Percentiles rank a stretch among this genome's conserved stretches.
Evolutionary conservation across 805 yeast species (phyloP).

Genomic region (Lipomyces yamanashiensis): DNA sequence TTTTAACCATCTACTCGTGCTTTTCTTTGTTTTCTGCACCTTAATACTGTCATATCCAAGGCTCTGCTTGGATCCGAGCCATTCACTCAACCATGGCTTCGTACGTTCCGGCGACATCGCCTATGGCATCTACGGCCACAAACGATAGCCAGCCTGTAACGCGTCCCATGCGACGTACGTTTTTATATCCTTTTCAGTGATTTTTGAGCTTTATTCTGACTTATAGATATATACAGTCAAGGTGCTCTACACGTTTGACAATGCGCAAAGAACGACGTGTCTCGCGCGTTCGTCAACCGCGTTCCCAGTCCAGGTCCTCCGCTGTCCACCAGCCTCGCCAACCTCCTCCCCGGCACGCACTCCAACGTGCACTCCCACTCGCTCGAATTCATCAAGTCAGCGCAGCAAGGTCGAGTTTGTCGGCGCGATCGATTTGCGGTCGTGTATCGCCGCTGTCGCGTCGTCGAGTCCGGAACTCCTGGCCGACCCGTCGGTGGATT

Average conservation of each 20-base stretch:
- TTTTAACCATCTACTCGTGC: too few species aligned
- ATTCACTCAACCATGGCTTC: conserved; percentile 10
- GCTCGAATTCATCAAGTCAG: conserved; percentile 3
- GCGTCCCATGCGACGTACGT: conserved; percentile 31
- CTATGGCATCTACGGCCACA: conserved; percentile 7
- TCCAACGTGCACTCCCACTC: conserved; percentile 9
- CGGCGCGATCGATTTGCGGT: conserved; percentile 44
- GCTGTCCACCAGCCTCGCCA: conserved; percentile 27
- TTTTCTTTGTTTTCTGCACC: background rate
- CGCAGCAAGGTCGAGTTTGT: conserved; percentile 30
- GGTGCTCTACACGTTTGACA: conserved; percentile 47
- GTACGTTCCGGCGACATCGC: conserved; percentile 14
- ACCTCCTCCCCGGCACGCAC: conserved; percentile 14
- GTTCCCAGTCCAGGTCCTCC: conserved; percentile 38
- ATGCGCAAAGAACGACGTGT: conserved; percentile 43
- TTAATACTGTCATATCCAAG: background rate
- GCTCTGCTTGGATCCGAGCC: background rate
- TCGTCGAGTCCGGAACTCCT: conserved; percentile 47
- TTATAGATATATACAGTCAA: conserved; percentile 38
- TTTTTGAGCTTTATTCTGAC: background rate
- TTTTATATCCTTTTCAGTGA: background rate
- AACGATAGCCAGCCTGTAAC: conserved; percentile 14
- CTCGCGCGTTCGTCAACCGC: conserved; percentile 43
- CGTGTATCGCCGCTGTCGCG: conserved; percentile 45
- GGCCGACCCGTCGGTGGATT: conserved; percentile 44